Evolutionary conservation across 495 filamentous ascomycete species (phyloP).

Genomic region (Xylaria acuta): DNA sequence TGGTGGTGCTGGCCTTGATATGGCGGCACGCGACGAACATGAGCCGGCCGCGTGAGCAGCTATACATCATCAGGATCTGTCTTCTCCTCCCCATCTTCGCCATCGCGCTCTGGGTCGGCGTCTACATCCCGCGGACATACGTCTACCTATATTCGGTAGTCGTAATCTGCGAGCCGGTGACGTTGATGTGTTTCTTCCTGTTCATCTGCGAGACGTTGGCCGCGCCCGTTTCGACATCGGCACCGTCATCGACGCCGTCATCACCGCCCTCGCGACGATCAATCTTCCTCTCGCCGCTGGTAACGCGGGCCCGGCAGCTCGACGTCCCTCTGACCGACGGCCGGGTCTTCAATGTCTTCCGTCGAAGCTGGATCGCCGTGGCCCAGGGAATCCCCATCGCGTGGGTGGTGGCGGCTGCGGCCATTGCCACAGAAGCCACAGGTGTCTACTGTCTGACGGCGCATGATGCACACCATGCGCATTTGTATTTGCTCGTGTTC

Average conservation of each 20-base stretch:
- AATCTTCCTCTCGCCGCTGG: constrained; percentile 11
- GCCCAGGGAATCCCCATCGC: constrained; percentile 19
- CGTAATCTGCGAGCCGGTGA: constrained; percentile 18
- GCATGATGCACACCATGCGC: constrained; percentile 17
- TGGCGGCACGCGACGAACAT: constrained; percentile 26
- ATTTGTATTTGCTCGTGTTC: constrained; percentile 13
- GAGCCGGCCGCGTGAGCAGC: constrained; percentile 26
- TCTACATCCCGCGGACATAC: constrained; percentile 14
- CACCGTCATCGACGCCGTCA: neutral
- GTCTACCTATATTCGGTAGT: constrained; percentile 17
- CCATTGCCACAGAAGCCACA: neutral
- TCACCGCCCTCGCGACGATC: constrained; percentile 1
- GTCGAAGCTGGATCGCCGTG: neutral
- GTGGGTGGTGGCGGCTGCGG: neutral
- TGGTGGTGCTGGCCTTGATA: constrained; percentile 18
- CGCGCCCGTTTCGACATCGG: constrained; percentile 8
- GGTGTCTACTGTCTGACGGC: constrained; percentile 25
- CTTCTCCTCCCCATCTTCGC: constrained; percentile 22
- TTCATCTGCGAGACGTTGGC: constrained; percentile 25
- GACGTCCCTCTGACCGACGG: neutral
- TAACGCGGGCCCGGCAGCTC: constrained; percentile 1
- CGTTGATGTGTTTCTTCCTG: constrained; percentile 24
- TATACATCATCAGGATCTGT: constrained; percentile 27
- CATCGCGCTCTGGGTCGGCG: constrained; percentile 2
- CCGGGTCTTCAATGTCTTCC: constrained; percentile 1